Evolutionary conservation across 2,329 filamentous ascomycete genomes (phyloP), one percentile per base, ranked within the genome.

Genomic region (Leptographium lundbergii): DNA sequence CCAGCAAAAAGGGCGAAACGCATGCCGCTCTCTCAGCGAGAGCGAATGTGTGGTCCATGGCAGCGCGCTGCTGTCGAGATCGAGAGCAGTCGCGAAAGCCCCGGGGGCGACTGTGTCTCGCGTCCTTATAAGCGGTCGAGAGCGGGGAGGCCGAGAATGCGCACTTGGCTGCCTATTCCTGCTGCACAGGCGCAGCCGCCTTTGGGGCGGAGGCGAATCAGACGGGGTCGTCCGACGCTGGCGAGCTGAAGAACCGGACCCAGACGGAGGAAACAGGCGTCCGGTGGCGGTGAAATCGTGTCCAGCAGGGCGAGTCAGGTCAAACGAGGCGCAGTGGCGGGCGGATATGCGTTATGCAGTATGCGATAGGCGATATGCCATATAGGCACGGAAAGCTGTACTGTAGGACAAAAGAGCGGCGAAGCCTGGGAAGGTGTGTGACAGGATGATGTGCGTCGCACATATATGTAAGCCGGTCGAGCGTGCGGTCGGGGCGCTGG

Each of bases 1-100:
- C 61, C 22, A 61, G 57, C 27, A 65, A 56, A 34, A 65, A 65
- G 1, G 62, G 60, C 45, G 48, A 17, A 3, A 57, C 57, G 57
- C 63, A 65, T 3, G 54, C 27, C 4, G 54, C 54, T 9, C 54
- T 24, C 54, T 45, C 54, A 27, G 19, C 9, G 22, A 55, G 17
- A 14, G 19, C 36, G 10, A 45, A 29, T 4, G 39, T 5, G 24
- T 29, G 19, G 52, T 42, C 62, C 47, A 52, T 57, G 2, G 24
- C 39, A n/a, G n/a, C n/a, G n/a, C n/a, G n/a, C n/a, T n/a, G n/a
- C n/a, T n/a, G n/a, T n/a, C n/a, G n/a, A n/a, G n/a, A n/a, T n/a
- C n/a, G n/a, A n/a, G n/a, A n/a, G n/a, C n/a, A n/a, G n/a, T n/a
- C n/a, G 19, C 39, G 6, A 42, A 19, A 7, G 39, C 39, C 39